Conservation (phyloP, 805 yeast genomes). For the Myxozyma monticola region DNA sequence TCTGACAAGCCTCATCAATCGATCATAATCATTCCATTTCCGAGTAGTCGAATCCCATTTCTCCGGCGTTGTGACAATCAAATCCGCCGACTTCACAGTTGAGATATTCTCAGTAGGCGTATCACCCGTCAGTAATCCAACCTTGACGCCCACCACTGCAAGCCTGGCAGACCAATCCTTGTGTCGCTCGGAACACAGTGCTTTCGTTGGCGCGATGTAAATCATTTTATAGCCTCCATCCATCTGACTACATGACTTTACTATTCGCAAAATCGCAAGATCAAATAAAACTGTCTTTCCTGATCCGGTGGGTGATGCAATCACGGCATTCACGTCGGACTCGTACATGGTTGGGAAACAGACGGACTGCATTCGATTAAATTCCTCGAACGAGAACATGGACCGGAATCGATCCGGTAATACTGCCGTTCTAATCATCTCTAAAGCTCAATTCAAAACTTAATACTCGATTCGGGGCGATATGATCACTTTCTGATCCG, state of each 20-base stretch:
- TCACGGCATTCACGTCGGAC: slow-evolving; percentile 45
- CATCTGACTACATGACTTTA: not conserved
- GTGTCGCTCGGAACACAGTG: slow-evolving; percentile 54
- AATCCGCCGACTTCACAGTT: slow-evolving; percentile 49
- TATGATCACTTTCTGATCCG: not conserved
- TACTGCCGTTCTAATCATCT: too few relatives aligned
- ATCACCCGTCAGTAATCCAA: slow-evolving; percentile 58
- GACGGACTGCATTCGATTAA: slow-evolving; percentile 55
- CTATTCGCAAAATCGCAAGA: slow-evolving; percentile 46
- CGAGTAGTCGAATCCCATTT: slow-evolving; percentile 62
- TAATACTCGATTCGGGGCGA: not conserved
- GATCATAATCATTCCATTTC: slow-evolving; percentile 48
- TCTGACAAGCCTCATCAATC: slow-evolving; percentile 45
- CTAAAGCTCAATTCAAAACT: too few relatives aligned
- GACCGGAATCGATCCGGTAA: slow-evolving; percentile 45
- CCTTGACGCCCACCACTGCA: slow-evolving; percentile 42
- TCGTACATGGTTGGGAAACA: slow-evolving; percentile 45
- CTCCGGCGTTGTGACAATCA: slow-evolving; percentile 62
- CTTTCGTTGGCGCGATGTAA: slow-evolving; percentile 62
- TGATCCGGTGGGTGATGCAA: slow-evolving; percentile 60
- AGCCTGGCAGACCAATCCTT: slow-evolving; percentile 51
- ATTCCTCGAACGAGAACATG: slow-evolving; percentile 41
- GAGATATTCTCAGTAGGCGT: slow-evolving; percentile 49
- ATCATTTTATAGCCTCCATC: slow-evolving; percentile 34
- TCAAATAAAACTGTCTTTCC: slow-evolving; percentile 60